Base-by-base conservation (phyloP, 2,329 filamentous ascomycete genomes). In the Cylindrodendrum hubeiense region DNA sequence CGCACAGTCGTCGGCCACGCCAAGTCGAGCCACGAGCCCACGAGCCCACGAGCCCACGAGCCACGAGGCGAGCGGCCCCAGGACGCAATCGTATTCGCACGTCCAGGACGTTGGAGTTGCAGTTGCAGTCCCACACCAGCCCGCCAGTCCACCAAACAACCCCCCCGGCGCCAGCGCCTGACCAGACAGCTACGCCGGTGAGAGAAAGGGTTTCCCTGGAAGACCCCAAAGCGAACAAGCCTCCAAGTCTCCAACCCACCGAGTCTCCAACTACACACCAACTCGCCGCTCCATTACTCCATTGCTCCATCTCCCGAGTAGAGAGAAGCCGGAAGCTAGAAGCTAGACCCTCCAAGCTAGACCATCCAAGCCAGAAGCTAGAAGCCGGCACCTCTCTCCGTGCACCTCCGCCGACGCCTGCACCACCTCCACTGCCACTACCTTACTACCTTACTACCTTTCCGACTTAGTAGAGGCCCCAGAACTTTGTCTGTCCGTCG, bases 401-500 rank as follows among this genome's bases (percentile, higher is more conserved):
- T 5, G 22, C 13, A 26, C n/a, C 13, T 46, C 12, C 22, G 21
- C 43, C 22, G 9, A 15, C 43, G 22, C 44, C 12, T 4, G 24
- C 24, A 8, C 43, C n/a, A n/a, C 44, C 22, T n/a, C 24, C 22
- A 28, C 44, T 7, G 8, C 15, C 24, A n/a, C 47, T 28, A 41
- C 44, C 44, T 24, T 28, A 22, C 43, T 24, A 46, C 43, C 43
- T 46, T 5, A 26, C 13, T 26, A 7, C 47, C 47, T 30, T 49
- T 49, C 46, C 46, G 46, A 49, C 26, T 49, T 49, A 49, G 46
- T 49, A n/a, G 63, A 66, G 61, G 63, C 24, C 64, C 47, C 59
- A 44, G 71, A 74, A 74, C 70, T 70, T 72, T 74, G 68, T 70
- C 67, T 63, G 64, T 61, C 68, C 70, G 71, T 74, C 71, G 71